Percentiles rank a stretch among this genome's conserved stretches.
These are phyloP conservation scores for Xerocomellus dryophilus DNA, from an alignment of 768 basidiomycete species.

Conservation along the genomic window DNA sequence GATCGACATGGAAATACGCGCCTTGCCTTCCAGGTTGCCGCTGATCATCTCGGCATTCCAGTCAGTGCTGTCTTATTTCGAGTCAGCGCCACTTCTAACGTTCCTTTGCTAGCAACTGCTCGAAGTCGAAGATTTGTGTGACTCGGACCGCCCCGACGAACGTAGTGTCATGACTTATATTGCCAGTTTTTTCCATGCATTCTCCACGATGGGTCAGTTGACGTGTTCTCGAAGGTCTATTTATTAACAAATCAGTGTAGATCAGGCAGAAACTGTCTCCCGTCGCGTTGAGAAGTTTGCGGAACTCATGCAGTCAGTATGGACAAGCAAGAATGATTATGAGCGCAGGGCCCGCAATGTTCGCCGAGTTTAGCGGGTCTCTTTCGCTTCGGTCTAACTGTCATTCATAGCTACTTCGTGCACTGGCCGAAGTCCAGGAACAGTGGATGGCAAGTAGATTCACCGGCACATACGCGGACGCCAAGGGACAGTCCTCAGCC, in stretches of 20 bases:
- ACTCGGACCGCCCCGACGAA: conserved; percentile 86
- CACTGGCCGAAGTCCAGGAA: conserved; percentile 63
- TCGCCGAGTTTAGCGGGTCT: conserved; percentile 18
- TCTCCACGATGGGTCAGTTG: conserved; percentile 87
- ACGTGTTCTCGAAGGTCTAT: not conserved
- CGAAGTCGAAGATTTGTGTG: conserved; percentile 94
- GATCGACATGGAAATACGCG: conserved; percentile 82
- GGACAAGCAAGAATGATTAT: conserved; percentile 87
- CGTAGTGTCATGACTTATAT: conserved; percentile 98
- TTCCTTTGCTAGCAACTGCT: conserved; percentile 68
- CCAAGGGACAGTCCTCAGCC: conserved; percentile 67
- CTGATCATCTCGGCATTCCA: conserved; percentile 86
- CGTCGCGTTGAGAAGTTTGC: conserved; percentile 94
- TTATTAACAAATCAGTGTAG: conserved; percentile 39
- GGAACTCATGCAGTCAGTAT: conserved; percentile 90
- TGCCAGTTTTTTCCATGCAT: conserved; percentile 96
- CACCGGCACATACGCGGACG: conserved; percentile 74
- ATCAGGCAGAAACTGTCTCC: conserved; percentile 92
- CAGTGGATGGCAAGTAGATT: conserved; percentile 68
- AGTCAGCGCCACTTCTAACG: conserved; percentile 4
- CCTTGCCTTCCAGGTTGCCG: conserved; percentile 85
- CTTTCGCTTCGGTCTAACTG: conserved; percentile 4
- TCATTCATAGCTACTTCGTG: conserved; percentile 53
- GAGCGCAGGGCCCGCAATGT: conserved; percentile 80
- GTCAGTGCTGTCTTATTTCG: conserved; percentile 44